Conservation (phyloP, 2,329 filamentous ascomycete genomes). For the Diaporthe batatas region DNA sequence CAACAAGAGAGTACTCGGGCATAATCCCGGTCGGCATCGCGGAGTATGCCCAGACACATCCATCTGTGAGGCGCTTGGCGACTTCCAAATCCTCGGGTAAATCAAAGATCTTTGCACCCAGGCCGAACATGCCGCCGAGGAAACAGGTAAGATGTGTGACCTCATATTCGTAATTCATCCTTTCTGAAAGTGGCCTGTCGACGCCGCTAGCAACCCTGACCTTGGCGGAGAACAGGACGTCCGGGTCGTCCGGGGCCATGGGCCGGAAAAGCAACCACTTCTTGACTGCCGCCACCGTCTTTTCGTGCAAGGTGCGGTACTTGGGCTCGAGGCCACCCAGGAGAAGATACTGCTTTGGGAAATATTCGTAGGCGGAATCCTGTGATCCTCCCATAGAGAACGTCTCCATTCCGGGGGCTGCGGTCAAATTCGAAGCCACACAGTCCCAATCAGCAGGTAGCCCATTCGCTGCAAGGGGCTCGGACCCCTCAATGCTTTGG, state of each 20-base stretch:
- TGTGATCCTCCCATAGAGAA: conserved; percentile 75
- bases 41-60: conserved; percentile 78
- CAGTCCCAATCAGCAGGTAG: conserved; percentile 61
- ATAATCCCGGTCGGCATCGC: conserved; percentile 72
- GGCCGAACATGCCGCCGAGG: conserved; percentile 77
- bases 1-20: conserved; percentile 67
- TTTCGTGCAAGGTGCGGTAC: conserved; percentile 80
- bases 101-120: conserved; percentile 74
- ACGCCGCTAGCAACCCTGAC: conserved; percentile 61
- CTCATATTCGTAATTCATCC: conserved; percentile 64
- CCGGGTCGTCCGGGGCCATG: conserved; percentile 74
- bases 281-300: conserved; percentile 75
- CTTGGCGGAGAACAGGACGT: conserved; percentile 82
- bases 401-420: conserved; percentile 58
- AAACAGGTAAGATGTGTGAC: conserved; percentile 76
- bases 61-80: conserved; percentile 73
- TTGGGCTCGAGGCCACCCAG: conserved; percentile 80
- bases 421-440: conserved; percentile 70
- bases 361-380: conserved; percentile 80
- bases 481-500: not conserved
- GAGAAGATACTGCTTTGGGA: conserved; percentile 79
- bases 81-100: conserved; percentile 72
- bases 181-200: conserved; percentile 54
- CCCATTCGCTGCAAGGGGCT: conserved; percentile 53
- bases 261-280: conserved; percentile 83